phyloP scores from a whole-genome alignment of 768 basidiomycete genomes.

The Tricholoma flavovirens region DNA sequence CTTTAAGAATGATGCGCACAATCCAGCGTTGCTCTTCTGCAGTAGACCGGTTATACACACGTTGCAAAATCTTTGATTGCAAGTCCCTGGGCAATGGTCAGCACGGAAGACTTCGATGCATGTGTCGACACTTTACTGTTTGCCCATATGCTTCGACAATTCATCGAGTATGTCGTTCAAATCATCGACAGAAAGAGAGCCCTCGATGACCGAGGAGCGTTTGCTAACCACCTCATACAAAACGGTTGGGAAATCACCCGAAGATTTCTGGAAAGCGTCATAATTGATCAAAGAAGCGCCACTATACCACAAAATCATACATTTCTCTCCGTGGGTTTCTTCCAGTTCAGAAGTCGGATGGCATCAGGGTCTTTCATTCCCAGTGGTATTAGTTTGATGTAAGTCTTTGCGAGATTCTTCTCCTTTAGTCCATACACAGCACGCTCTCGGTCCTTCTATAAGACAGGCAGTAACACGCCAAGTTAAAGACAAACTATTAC shows the following conservation, averaged over 20 bases:
- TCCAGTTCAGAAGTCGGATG: conserved; percentile 85
- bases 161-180: conserved; percentile 80
- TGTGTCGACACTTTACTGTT: conserved; percentile 48
- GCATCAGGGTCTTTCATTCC: conserved; percentile 77
- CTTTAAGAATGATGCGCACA: conserved; percentile 92
- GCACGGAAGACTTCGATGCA: conserved; percentile 1
- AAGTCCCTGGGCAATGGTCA: conserved; percentile 46
- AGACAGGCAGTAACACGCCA: neutral
- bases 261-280: conserved; percentile 44
- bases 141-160: conserved; percentile 63
- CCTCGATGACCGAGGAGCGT: conserved; percentile 73
- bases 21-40: conserved; percentile 93
- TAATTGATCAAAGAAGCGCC: neutral
- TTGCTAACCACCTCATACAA: conserved; percentile 83
- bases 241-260: conserved; percentile 86
- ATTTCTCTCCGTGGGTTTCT: conserved; percentile 63
- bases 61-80: conserved; percentile 70
- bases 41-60: conserved; percentile 73
- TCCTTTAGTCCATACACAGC: conserved; percentile 94
- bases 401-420: conserved; percentile 87
- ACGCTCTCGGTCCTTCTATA: conserved; percentile 89
- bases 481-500: neutral
- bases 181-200: conserved; percentile 73
- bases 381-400: conserved; percentile 85
- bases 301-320: conserved; percentile 28